Evolutionary conservation across 257 asterid genomes (phyloP), one percentile per base, ranked within the genome.

Genomic region (Lavandula angustifolia): DNA sequence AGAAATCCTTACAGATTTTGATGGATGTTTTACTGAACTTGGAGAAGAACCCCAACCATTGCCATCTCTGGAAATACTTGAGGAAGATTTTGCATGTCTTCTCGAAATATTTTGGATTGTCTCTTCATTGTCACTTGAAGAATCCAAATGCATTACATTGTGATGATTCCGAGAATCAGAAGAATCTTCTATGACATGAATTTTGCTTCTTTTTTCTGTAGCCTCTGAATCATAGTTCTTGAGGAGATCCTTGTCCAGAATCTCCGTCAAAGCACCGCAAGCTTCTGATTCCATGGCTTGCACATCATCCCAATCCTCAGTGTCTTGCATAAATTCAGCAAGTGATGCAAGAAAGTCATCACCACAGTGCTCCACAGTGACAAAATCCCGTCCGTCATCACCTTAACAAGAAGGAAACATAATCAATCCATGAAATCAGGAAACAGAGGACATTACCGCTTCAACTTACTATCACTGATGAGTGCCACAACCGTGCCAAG

Each of bases 281-380:
- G 95, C 94, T 82, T 89, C 94, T 18, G 94, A 76, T 65, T 90
- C 99, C 86, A 87, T 75, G 63, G 88, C 89, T 74, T 84, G 85
- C 68, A 82, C 75, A 78, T 89, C 96, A 73, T 89, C 99, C 99
- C 99, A 92, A 63, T 92, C 99, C 86, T 89, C 96, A 7, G 81
- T 66, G 62, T 85, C 85, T 69, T 78, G 86, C 82, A 86, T 76
- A 14, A 77, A 81, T 50, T 92, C 99, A 42, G 94, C 97, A 69
- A 92, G 84, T n/a, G 90, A 82, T 64, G 94, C 91, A 71, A 92
- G 81, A 73, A 74, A 92, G 71, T 92, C 97, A 73, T 89, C 99
- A 27, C 99, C 95, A 14, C 96, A 92, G 60, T 73, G 80, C 77
- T 92, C 97, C 79, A 92, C 97, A 5, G 83, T 76, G 79, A 92